These are phyloP conservation scores for Brassica nigra DNA, from an alignment of 345 rosid species.

Conservation along the genomic window DNA sequence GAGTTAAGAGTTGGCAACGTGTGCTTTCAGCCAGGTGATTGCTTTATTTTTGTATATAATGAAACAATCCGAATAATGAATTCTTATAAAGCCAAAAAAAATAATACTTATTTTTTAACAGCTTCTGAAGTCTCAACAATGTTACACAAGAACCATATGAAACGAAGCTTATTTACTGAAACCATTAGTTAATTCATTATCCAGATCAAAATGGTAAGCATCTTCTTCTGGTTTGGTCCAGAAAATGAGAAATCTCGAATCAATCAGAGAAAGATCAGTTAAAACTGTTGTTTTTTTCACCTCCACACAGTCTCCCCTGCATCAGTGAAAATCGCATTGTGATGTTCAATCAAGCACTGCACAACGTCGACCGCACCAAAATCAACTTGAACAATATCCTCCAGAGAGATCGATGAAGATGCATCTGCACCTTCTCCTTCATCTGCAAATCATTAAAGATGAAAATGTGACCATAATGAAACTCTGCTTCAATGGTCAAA, in stretches of 20 bases:
- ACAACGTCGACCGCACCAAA: slow-evolving; percentile 82
- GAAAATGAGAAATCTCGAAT: neutral
- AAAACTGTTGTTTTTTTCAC: slow-evolving; percentile 11
- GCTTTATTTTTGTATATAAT: neutral
- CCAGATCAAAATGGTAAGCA: slow-evolving; percentile 18
- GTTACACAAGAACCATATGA: slow-evolving; percentile 19
- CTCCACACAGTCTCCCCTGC: slow-evolving; percentile 50
- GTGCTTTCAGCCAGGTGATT: slow-evolving; percentile 53
- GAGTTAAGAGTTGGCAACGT: too few species aligned
- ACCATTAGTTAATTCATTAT: slow-evolving; percentile 23
- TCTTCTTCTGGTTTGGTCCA: neutral
- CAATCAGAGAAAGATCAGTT: slow-evolving; percentile 20
- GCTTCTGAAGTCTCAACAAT: slow-evolving; percentile 6
- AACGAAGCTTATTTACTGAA: slow-evolving; percentile 34
- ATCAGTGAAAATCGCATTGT: slow-evolving; percentile 83
- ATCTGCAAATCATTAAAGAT: slow-evolving; percentile 46
- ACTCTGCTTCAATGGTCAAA: neutral
- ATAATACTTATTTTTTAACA: neutral
- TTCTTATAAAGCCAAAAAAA: neutral
- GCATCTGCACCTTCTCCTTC: slow-evolving; percentile 69
- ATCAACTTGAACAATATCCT: slow-evolving; percentile 69
- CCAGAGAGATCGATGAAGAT: slow-evolving; percentile 75
- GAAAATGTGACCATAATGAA: neutral
- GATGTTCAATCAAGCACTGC: slow-evolving; percentile 85
- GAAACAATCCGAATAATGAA: slow-evolving; percentile 7